Evolutionary conservation across 257 asterid species (phyloP).

Genomic region (Solanum pimpinellifolium): DNA sequence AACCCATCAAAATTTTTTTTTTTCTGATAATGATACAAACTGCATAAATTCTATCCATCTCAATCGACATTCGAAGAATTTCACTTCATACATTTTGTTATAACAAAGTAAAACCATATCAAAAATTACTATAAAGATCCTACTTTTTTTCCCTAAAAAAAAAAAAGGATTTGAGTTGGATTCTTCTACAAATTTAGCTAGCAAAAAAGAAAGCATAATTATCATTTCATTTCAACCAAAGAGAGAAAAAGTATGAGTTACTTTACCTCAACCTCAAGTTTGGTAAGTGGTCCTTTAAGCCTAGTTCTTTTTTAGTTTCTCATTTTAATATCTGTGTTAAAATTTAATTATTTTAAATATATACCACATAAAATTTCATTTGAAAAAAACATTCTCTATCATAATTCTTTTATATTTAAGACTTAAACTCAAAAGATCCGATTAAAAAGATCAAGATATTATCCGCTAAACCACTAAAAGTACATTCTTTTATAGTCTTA

Average conservation of each 20-base stretch:
- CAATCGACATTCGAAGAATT: rapidly evolving
- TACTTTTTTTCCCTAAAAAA: neutral
- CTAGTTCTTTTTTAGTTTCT: neutral
- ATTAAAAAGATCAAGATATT: rapidly evolving
- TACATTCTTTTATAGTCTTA: too few relatives aligned
- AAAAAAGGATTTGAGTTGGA: neutral
- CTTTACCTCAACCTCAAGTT: neutral
- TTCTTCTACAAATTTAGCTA: neutral
- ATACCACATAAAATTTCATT: too few relatives aligned
- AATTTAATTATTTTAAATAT: rapidly evolving
- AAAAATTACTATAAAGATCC: neutral
- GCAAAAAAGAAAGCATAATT: neutral
- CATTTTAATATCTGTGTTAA: neutral
- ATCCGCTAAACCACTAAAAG: too few relatives aligned
- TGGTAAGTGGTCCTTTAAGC: neutral
- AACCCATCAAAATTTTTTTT: rapidly evolving
- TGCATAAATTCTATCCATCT: rapidly evolving
- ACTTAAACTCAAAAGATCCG: rapidly evolving
- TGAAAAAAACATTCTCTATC: too few relatives aligned
- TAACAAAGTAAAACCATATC: neutral
- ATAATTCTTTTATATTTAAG: too few relatives aligned
- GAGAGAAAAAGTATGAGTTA: neutral
- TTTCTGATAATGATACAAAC: rapidly evolving
- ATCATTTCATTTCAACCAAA: neutral
- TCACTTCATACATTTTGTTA: rapidly evolving